phyloP scores from a whole-genome alignment of 345 rosid species.

The Melaleuca alternifolia region DNA sequence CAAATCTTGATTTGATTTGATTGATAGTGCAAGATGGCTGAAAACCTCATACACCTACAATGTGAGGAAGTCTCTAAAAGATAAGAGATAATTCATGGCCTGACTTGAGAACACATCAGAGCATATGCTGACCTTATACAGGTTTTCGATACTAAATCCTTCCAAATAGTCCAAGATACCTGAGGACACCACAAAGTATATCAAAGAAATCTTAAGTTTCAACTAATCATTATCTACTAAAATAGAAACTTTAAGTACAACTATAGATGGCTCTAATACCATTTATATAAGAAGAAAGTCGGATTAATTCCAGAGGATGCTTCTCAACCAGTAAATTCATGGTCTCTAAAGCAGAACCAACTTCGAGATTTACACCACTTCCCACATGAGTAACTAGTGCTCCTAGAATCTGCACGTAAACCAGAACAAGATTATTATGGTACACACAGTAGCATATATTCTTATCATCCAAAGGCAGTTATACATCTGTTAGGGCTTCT shows the following conservation, averaged over 20 bases:
- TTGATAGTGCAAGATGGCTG: conserved; percentile 46
- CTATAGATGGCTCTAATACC: conserved; percentile 25
- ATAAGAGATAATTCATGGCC: background rate
- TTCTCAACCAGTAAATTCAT: conserved; percentile 50
- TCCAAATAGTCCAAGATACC: conserved; percentile 92
- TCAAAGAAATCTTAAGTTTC: background rate
- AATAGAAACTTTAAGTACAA: background rate
- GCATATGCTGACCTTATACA: conserved; percentile 47
- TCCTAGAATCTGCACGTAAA: conserved; percentile 55
- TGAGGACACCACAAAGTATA: background rate
- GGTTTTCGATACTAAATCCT: conserved; percentile 54
- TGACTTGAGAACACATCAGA: conserved; percentile 1
- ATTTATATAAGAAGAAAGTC: conserved; percentile 69
- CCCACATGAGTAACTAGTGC: conserved; percentile 80
- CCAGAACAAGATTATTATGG: conserved; percentile 1
- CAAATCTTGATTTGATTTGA: conserved; percentile 25
- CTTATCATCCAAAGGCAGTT: background rate
- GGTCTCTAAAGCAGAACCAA: conserved; percentile 62
- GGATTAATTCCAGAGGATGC: conserved; percentile 46
- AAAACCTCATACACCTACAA: conserved; percentile 76
- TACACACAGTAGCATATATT: background rate
- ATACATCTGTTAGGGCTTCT: background rate
- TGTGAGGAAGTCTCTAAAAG: background rate
- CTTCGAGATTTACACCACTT: conserved; percentile 61
- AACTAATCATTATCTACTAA: background rate